Percentiles rank a stretch among this genome's conserved stretches.
phyloP scores from a whole-genome alignment of 352 stramenopile genomes.

The Phytopythium cucurbitacearum region DNA sequence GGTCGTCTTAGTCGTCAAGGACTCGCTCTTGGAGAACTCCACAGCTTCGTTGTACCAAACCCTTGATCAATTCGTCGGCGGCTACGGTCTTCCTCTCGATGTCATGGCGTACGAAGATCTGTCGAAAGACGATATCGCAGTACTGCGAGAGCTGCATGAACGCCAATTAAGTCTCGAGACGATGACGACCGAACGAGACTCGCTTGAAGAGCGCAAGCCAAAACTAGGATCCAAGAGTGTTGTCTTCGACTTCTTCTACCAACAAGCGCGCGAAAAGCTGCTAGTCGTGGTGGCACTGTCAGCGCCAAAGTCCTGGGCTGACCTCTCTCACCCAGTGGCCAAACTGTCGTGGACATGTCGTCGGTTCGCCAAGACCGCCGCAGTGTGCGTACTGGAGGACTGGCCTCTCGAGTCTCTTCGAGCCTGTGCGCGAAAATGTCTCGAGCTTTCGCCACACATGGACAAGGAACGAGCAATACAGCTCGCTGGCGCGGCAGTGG shows the following conservation, averaged over 20 bases:
- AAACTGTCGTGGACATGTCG: constrained; percentile 35
- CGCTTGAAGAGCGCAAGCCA: not conserved
- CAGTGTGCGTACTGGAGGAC: constrained; percentile 31
- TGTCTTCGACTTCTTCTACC: constrained; percentile 40
- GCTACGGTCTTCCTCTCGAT: constrained; percentile 26
- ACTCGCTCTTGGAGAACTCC: constrained; percentile 19
- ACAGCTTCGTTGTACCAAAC: constrained; percentile 26
- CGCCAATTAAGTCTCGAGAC: constrained; percentile 5
- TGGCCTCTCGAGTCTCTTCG: constrained; percentile 43
- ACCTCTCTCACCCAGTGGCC: constrained; percentile 1
- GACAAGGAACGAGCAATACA: constrained; percentile 28
- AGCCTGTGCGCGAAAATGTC: constrained; percentile 40
- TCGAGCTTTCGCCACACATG: constrained; percentile 10
- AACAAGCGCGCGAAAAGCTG: constrained; percentile 31
- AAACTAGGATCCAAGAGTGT: not conserved
- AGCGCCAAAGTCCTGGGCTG: not conserved
- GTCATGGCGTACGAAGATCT: constrained; percentile 54
- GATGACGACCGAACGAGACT: not conserved
- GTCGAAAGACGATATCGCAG: constrained; percentile 30
- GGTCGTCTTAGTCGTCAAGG: constrained; percentile 59
- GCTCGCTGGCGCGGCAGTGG: constrained; percentile 31
- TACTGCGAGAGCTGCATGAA: constrained; percentile 26
- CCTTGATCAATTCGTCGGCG: constrained; percentile 46
- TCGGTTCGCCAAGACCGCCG: constrained; percentile 33
- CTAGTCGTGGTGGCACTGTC: constrained; percentile 52